phyloP scores from a whole-genome alignment of 768 basidiomycete genomes.

The Panaeolus cyanescens region DNA sequence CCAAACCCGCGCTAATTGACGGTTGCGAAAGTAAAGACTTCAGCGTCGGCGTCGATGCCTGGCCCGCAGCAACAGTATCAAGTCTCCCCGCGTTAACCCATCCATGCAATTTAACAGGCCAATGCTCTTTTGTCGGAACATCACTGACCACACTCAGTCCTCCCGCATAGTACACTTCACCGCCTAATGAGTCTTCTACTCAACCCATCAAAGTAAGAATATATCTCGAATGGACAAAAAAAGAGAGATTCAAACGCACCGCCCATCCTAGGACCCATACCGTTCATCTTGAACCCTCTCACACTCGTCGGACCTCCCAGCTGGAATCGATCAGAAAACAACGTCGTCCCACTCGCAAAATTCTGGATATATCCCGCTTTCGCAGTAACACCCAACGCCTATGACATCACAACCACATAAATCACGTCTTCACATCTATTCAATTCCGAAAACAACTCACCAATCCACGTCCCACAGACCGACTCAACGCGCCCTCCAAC shows the following conservation, averaged over 20 bases:
- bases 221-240: background rate
- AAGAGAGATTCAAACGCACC: conserved; percentile 40
- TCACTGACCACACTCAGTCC: conserved; percentile 78
- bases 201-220: background rate
- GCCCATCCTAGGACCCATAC: conserved; percentile 78
- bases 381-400: conserved; percentile 79
- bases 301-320: conserved; percentile 90
- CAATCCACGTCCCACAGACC: conserved; percentile 50
- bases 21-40: conserved; percentile 44
- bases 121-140: conserved; percentile 70
- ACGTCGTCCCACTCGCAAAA: conserved; percentile 43
- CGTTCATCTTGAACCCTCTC: conserved; percentile 72
- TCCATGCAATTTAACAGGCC: conserved; percentile 81
- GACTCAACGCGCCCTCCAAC: conserved; percentile 60
- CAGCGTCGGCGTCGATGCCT: background rate
- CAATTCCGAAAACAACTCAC: conserved; percentile 40
- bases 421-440: too few relatives aligned
- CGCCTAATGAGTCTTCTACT: conserved; percentile 82
- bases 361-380: conserved; percentile 73
- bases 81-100: conserved; percentile 85
- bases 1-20: conserved; percentile 79
- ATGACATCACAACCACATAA: background rate
- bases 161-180: conserved; percentile 78
- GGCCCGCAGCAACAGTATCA: conserved; percentile 55
- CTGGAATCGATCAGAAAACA: conserved; percentile 87